Percentiles rank a stretch among this genome's conserved stretches.
Evolutionary conservation across 306 rosid genomes (phyloP).

Genomic region (Geum urbanum): DNA sequence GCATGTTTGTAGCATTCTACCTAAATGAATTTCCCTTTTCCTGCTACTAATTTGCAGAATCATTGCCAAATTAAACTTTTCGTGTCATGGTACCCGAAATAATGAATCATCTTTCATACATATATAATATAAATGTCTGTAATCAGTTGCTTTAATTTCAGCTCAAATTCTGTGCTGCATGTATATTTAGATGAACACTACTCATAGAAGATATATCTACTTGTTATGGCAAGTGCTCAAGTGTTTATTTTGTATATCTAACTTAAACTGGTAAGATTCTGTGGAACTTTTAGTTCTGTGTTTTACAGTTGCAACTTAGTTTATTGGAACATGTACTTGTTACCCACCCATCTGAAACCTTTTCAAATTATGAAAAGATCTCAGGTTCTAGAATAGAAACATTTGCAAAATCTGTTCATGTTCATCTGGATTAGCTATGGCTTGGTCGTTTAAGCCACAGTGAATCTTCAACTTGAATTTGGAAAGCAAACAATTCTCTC

Average conservation of each 20-base stretch:
- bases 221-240: neutral
- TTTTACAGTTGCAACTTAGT: neutral
- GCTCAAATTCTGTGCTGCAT: neutral
- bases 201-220: neutral
- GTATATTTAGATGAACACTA: neutral
- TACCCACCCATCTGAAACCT: neutral
- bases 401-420: neutral
- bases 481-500: neutral
- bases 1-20: neutral
- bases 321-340: neutral
- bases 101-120: neutral
- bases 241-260: neutral
- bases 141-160: neutral
- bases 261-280: neutral
- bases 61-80: neutral
- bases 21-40: neutral
- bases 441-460: neutral
- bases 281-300: neutral
- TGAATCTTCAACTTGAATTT: neutral
- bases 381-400: neutral
- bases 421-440: neutral
- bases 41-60: neutral
- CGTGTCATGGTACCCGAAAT: neutral
- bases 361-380: neutral
- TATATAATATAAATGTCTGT: neutral